Percentiles rank a stretch among this genome's conserved stretches.
Evolutionary conservation across 2,329 filamentous ascomycete species (phyloP).

Genomic region (Nothomitra cinnamomea): DNA sequence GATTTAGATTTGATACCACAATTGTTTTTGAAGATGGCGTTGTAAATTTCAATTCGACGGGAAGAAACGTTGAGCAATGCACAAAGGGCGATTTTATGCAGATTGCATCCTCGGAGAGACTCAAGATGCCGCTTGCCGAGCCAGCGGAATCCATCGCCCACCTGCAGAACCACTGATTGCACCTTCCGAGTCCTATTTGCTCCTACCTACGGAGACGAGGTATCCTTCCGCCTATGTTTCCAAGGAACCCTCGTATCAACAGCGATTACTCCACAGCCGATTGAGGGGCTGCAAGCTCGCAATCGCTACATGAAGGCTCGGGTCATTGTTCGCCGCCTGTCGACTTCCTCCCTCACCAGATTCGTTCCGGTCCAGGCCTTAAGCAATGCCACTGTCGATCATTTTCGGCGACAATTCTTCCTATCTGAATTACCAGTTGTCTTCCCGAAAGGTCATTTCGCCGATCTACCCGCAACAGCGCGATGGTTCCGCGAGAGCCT

Average conservation of each 20-base stretch:
- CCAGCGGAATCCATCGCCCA: not conserved
- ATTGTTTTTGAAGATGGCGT: not conserved
- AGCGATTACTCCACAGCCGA: too few species aligned
- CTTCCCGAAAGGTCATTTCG: constrained; percentile 27
- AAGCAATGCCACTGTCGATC: not conserved
- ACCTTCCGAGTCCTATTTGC: too few species aligned
- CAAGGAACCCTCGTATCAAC: too few species aligned
- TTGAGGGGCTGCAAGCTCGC: too few species aligned
- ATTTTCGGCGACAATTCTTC: constrained; percentile 31
- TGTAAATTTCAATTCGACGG: not conserved
- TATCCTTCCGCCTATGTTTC: too few species aligned
- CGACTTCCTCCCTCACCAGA: not conserved
- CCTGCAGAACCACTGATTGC: not conserved
- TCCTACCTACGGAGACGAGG: too few species aligned
- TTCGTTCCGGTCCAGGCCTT: not conserved
- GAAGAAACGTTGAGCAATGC: too few species aligned
- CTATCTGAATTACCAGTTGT: constrained; percentile 33
- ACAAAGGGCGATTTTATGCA: too few species aligned
- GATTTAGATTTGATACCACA: not conserved
- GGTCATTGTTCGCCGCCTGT: too few species aligned
- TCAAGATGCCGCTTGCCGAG: not conserved
- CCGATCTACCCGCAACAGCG: constrained; percentile 32
- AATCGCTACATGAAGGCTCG: too few species aligned
- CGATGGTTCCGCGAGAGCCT: constrained; percentile 39
- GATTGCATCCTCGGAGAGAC: too few species aligned